Evolutionary conservation across 176 grass and related monocot species (phyloP).

Genomic region (Musa troglodytarum): DNA sequence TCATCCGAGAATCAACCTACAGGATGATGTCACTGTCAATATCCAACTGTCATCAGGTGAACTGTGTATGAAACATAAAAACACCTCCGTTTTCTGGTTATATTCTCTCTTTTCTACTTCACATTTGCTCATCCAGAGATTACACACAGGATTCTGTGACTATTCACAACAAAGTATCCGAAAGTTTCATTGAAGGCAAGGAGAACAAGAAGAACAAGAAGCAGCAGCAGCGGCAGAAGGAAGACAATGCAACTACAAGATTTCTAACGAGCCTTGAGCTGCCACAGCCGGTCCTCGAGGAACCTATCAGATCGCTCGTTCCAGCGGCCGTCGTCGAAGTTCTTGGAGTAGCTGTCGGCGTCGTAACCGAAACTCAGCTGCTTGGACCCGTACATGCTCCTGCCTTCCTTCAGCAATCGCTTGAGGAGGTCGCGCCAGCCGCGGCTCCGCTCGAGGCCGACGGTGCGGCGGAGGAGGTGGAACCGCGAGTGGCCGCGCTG

Average conservation of each 20-base stretch:
- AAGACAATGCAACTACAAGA: too few relatives aligned
- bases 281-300: too few relatives aligned
- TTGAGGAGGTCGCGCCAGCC: constrained; percentile 53
- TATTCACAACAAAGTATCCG: too few relatives aligned
- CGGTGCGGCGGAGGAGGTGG: constrained; percentile 46
- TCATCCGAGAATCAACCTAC: too few relatives aligned
- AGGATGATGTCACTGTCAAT: too few relatives aligned
- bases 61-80: too few relatives aligned
- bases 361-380: constrained; percentile 70
- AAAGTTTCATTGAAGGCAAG: neutral
- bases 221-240: neutral
- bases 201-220: neutral
- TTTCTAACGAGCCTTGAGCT: too few relatives aligned
- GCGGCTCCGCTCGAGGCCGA: neutral
- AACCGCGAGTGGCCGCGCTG: constrained; percentile 32
- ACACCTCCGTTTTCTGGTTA: too few relatives aligned
- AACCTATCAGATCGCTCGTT: neutral
- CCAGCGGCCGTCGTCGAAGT: constrained; percentile 63
- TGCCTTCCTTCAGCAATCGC: constrained; percentile 65
- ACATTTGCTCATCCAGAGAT: too few relatives aligned
- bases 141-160: too few relatives aligned
- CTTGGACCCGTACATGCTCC: constrained; percentile 41
- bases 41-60: too few relatives aligned
- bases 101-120: too few relatives aligned
- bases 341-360: constrained; percentile 88